phyloP scores from a whole-genome alignment of 768 basidiomycete species.

The Chalciporus chontae region DNA sequence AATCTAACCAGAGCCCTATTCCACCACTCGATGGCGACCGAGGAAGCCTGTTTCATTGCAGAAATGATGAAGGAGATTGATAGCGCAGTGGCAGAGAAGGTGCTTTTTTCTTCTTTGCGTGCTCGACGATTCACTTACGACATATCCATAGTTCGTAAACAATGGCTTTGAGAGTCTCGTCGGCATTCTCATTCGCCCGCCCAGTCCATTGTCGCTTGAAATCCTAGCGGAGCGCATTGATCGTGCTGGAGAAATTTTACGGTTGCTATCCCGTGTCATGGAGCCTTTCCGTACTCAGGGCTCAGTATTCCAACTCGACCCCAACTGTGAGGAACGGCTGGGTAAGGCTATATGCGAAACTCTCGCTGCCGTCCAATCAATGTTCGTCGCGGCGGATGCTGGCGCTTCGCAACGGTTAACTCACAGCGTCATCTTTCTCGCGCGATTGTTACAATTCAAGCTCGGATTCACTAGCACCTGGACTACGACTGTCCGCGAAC shows the following conservation, averaged over 20 bases:
- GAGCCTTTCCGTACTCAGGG: constrained; percentile 55
- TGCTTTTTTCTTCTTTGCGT: constrained; percentile 18
- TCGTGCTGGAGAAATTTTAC: constrained; percentile 63
- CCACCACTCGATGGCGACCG: constrained; percentile 67
- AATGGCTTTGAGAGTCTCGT: constrained; percentile 67
- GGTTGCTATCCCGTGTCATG: constrained; percentile 64
- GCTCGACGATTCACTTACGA: not conserved
- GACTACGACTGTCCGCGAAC: constrained; percentile 48
- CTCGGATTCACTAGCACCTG: constrained; percentile 61
- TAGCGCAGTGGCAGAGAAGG: constrained; percentile 64
- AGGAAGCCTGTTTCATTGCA: constrained; percentile 82
- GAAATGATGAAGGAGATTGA: constrained; percentile 75
- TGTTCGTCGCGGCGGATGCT: constrained; percentile 26
- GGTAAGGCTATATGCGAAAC: constrained; percentile 46
- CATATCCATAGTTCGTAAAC: constrained; percentile 57
- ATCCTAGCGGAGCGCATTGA: constrained; percentile 41
- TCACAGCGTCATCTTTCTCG: constrained; percentile 51
- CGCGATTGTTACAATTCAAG: constrained; percentile 69
- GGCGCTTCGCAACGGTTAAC: constrained; percentile 29
- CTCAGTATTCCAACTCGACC: constrained; percentile 46
- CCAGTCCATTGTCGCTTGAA: constrained; percentile 22
- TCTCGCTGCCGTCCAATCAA: constrained; percentile 39
- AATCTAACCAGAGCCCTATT: constrained; percentile 66
- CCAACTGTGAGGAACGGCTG: constrained; percentile 52
- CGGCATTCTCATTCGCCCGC: constrained; percentile 44